Evolutionary conservation across 805 yeast species (phyloP).

Genomic region (Ogataea salicorniae): DNA sequence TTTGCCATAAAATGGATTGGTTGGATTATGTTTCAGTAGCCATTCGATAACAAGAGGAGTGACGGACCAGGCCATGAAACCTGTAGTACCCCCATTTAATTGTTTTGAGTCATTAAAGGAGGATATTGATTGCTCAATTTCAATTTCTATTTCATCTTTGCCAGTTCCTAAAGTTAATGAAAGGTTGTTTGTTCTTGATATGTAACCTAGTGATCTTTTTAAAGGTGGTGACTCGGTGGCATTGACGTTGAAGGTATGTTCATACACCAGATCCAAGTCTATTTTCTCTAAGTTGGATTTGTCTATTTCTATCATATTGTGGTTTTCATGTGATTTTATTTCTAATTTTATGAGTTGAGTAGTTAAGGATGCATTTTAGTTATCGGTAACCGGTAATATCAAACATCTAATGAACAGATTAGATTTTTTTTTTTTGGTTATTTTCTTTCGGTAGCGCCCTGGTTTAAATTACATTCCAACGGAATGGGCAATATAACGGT

Average conservation of each 20-base stretch:
- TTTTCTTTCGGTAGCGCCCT: background rate
- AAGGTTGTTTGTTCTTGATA: conserved; percentile 15
- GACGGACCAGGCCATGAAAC: conserved; percentile 59
- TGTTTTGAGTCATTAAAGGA: conserved; percentile 29
- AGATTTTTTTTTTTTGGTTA: background rate
- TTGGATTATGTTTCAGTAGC: conserved; percentile 32
- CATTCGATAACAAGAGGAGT: conserved; percentile 48
- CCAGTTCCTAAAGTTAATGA: conserved; percentile 15
- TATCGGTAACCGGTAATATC: too few relatives aligned
- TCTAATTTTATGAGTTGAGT: background rate
- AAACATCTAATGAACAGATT: background rate
- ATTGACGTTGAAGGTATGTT: conserved; percentile 26
- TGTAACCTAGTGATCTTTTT: conserved; percentile 20
- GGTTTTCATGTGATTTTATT: too few relatives aligned
- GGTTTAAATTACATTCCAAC: background rate
- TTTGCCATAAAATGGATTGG: conserved; percentile 25
- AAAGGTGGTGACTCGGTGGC: conserved; percentile 12
- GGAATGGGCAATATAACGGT: too few relatives aligned
- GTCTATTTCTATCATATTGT: background rate
- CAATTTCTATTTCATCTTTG: conserved; percentile 7
- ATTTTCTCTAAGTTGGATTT: conserved; percentile 3
- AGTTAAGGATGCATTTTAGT: background rate
- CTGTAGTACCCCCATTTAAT: conserved; percentile 44
- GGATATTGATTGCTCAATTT: conserved; percentile 31
- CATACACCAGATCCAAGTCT: conserved; percentile 15